Percentiles rank a stretch among this genome's conserved stretches.
Conservation (phyloP, 2,329 filamentous ascomycete genomes). For the Pseudogymnoascus verrucosus region DNA sequence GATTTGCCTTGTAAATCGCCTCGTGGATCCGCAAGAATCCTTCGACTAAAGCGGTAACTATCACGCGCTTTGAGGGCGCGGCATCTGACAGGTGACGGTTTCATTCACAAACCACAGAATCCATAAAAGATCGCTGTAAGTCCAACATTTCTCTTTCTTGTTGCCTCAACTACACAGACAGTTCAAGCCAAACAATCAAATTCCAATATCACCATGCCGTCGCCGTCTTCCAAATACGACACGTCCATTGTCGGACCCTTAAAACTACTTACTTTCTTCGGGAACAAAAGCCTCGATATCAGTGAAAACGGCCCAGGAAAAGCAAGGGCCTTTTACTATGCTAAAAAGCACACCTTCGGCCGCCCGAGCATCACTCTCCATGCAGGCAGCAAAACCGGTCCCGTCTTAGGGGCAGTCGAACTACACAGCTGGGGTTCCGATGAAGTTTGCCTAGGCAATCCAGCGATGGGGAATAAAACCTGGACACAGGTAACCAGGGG, state of each 20-base stretch:
- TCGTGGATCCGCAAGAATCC: neutral
- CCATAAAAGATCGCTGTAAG: neutral
- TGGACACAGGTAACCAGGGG: neutral
- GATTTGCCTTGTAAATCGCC: neutral
- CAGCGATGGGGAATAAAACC: neutral
- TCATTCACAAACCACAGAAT: neutral
- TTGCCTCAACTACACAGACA: neutral
- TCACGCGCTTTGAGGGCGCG: neutral
- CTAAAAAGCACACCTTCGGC: neutral
- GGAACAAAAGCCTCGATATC: neutral
- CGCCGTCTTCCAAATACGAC: neutral
- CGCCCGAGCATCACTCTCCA: neutral
- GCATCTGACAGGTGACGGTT: neutral
- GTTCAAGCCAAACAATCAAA: neutral
- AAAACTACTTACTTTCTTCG: neutral
- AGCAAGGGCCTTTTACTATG: neutral
- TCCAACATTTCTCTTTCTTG: neutral
- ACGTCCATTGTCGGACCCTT: neutral
- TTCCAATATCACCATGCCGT: neutral
- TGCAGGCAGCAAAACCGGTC: neutral
- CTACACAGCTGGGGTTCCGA: neutral
- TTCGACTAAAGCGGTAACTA: neutral
- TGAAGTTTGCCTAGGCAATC: neutral
- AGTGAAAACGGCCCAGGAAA: neutral
- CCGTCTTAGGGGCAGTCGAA: neutral